Conservation (phyloP, 176 grass and related monocot genomes). For the Ensete glaucum region DNA sequence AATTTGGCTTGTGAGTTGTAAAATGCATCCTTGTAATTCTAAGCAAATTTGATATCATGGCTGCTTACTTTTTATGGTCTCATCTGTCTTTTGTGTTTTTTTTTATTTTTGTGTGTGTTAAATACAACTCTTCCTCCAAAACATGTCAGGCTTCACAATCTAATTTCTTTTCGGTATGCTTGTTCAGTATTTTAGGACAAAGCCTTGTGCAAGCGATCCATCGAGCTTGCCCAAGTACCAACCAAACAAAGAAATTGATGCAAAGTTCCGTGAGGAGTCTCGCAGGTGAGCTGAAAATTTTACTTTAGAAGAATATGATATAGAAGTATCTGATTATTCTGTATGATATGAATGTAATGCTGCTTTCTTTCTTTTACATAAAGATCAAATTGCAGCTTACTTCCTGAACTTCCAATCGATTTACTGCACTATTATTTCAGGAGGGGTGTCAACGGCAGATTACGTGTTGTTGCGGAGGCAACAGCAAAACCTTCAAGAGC, state of each 20-base stretch:
- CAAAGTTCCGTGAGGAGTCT: constrained; percentile 40
- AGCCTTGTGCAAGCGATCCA: constrained; percentile 56
- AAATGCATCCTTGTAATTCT: neutral
- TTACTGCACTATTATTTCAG: constrained; percentile 9
- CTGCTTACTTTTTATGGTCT: neutral
- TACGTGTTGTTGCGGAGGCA: constrained; percentile 2
- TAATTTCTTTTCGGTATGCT: constrained; percentile 3
- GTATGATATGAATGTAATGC: too few species aligned
- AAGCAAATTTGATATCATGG: neutral
- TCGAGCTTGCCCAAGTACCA: constrained; percentile 66
- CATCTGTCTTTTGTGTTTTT: neutral
- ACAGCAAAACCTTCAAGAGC: constrained; percentile 13
- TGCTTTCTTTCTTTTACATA: neutral
- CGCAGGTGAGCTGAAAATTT: neutral
- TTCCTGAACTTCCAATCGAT: neutral
- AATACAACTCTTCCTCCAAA: neutral
- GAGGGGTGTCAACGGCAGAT: constrained; percentile 18
- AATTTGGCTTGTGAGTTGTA: neutral
- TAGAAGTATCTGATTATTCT: neutral
- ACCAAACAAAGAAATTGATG: constrained; percentile 92
- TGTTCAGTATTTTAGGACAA: constrained; percentile 61
- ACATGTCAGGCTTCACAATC: neutral
- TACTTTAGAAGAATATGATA: neutral
- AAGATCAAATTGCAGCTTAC: neutral
- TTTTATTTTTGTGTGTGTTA: neutral